Evolutionary conservation across 257 asterid species (phyloP), one percentile per base, ranked within the genome.

Genomic region (Scutellaria minor): DNA sequence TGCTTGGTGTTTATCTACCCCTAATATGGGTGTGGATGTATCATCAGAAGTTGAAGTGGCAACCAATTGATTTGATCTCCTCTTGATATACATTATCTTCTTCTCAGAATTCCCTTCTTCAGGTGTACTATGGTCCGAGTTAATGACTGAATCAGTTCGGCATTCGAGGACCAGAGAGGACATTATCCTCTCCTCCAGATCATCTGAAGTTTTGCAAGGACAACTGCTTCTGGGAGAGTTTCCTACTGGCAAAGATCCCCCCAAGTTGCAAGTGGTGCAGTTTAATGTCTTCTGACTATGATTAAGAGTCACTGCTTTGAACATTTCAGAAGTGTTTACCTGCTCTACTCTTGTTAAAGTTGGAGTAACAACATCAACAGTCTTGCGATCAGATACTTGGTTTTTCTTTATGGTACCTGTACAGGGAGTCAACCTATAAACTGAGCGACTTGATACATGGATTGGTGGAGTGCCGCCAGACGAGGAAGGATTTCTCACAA

Each of bases 21-120:
- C 71, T 45, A 35, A 54, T 40, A 10, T 46, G 41, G 83, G 48
- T 44, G 24, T 52, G 41, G 83, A 52, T 44, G 24, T 52, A 64
- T 81, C 88, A 27, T 70, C 73, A 69, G 87, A 64, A 76, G 66
- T 77, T 20, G 95, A 73, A 79, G 93, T 79, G 51, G 97, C 97
- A 79, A 92, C 88, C 86, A 95, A 81, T 78, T 90, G 98, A 83
- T 92, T 79, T 22, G 89, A 86, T 81, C 80, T 87, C 82, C 86
- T 85, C 89, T 88, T 92, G 56, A 88, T 84, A 74, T 90, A 88
- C 6, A 67, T 75, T 54, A 90, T 70, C 75, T 81, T 81, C 81
- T 85, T 88, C 78, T 74, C 75, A n/a, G 70, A 51, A 65, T 66
- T 81, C 63, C 77, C 83, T 70, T 84, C 89, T 56, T 73, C 89